Evolutionary conservation across 2,329 filamentous ascomycete genomes (phyloP), one percentile per base, ranked within the genome.

Genomic region (Aspergillus uvarum): DNA sequence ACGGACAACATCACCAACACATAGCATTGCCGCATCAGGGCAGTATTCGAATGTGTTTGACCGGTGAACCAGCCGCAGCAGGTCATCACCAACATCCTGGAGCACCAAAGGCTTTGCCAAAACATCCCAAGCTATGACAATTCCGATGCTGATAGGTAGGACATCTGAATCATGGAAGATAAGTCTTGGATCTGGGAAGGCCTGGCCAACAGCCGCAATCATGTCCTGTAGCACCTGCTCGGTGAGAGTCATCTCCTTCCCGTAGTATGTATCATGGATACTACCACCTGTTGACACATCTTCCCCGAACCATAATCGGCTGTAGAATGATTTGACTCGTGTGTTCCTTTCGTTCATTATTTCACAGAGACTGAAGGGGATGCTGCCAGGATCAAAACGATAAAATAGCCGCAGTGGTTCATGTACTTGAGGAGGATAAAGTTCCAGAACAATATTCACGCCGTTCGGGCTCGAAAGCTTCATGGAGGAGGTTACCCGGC

Each of bases 281-380:
- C 96, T 50, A 7, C 47, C 87, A 55, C 94, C 88, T 57, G 93
- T 87, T 51, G 93, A 82, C 29, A 81, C 76, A 67, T 96, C 91
- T 55, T 92, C 83, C 35, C 91, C 93, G 68, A 98, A 97, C 94
- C 94, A 98, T 63, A 95, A 88, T 68, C 87, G 87, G 87, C 94
- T 97, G 83, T 98, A 98, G 75, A 98, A 98, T 76, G 95, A 89
- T 82, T 97, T 97, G 82, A 97, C 96, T 63, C 91, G 89, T 72
- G 96, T 92, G 74, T 97, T 98, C 70, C 95, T 91, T 51, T 85
- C 87, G 22, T 92, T 85, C 92, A 97, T 98, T 62, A 96, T 88
- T 77, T 98, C 94, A 60, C 88, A 89, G 65, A 98, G 95, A 16
- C 92, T 91, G 19, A 93, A 91, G 71, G 96, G 96, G 22, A 92